A percentile compares a stretch with the other conserved stretches of the same genome.
phyloP scores from a whole-genome alignment of 768 basidiomycete genomes.

The Russula olivacea region DNA sequence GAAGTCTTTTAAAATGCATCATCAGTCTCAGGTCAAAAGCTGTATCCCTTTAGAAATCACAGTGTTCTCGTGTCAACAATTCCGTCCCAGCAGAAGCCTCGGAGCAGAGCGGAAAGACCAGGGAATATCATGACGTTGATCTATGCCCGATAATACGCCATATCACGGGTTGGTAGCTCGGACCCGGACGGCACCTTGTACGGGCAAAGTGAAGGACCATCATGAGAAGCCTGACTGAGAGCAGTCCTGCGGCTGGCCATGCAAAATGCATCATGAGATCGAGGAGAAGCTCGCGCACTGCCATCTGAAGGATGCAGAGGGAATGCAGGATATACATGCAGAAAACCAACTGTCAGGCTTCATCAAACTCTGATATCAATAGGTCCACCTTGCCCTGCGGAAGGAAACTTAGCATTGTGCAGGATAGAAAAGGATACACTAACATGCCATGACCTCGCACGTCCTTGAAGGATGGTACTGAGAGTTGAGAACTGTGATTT shows the following conservation, averaged over 20 bases:
- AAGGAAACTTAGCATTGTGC: slow-evolving; percentile 11
- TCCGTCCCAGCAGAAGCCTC: neutral
- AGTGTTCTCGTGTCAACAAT: neutral
- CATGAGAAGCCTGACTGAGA: slow-evolving; percentile 22
- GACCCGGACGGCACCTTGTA: slow-evolving; percentile 71
- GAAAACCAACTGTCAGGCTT: slow-evolving; percentile 40
- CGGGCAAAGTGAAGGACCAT: slow-evolving; percentile 41
- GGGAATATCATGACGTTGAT: slow-evolving; percentile 30
- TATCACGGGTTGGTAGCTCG: slow-evolving; percentile 48
- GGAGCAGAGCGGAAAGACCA: slow-evolving; percentile 3
- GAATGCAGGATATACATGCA: neutral
- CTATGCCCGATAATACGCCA: slow-evolving; percentile 79
- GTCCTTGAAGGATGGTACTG: slow-evolving; percentile 17
- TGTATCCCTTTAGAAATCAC: slow-evolving; percentile 12
- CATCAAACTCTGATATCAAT: slow-evolving; percentile 57
- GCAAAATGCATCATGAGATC: neutral
- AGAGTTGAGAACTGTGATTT: slow-evolving; percentile 68
- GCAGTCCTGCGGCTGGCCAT: neutral
- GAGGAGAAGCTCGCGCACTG: neutral
- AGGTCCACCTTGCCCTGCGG: slow-evolving; percentile 57
- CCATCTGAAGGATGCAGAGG: neutral
- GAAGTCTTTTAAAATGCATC: too few relatives aligned
- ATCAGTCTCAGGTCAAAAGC: neutral
- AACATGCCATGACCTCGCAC: slow-evolving; percentile 24
- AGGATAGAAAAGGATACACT: neutral